Conservation (phyloP, 192 early-diverging fungal species). For the Entophlyctis luteolus region DNA sequence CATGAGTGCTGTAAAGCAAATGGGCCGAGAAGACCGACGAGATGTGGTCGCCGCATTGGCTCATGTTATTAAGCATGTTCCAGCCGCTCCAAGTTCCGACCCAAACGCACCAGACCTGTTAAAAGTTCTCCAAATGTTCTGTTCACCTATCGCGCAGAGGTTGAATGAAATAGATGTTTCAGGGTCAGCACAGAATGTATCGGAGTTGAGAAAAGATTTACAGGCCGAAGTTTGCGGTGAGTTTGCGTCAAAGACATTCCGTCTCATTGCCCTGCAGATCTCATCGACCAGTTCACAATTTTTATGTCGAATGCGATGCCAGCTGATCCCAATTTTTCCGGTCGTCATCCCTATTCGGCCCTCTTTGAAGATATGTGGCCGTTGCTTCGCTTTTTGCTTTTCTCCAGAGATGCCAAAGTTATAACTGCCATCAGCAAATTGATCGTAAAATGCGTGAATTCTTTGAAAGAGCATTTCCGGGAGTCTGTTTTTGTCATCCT, state of each 20-base stretch:
- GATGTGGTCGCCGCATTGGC: conserved; percentile 88
- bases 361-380: conserved; percentile 73
- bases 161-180: conserved; percentile 56
- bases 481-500: conserved; percentile 56
- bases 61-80: conserved; percentile 79
- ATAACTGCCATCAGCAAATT: conserved; percentile 48
- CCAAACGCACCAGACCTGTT: conserved; percentile 34
- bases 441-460: conserved; percentile 58
- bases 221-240: too few relatives aligned
- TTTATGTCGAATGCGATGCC: conserved; percentile 59
- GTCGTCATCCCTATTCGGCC: conserved; percentile 60
- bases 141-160: conserved; percentile 66
- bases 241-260: too few relatives aligned
- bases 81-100: conserved; percentile 33
- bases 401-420: conserved; percentile 45
- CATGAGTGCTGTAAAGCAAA: conserved; percentile 58
- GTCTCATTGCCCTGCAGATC: too few relatives aligned
- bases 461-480: conserved; percentile 52
- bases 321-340: too few relatives aligned
- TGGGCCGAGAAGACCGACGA: conserved; percentile 64
- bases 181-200: too few relatives aligned
- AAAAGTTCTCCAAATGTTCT: conserved; percentile 68
- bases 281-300: conserved; percentile 59
- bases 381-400: conserved; percentile 57
- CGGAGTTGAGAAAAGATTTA: too few relatives aligned